Evolutionary conservation across 2,329 filamentous ascomycete species (phyloP).

Genomic region (Sarocladiaceae sp.): DNA sequence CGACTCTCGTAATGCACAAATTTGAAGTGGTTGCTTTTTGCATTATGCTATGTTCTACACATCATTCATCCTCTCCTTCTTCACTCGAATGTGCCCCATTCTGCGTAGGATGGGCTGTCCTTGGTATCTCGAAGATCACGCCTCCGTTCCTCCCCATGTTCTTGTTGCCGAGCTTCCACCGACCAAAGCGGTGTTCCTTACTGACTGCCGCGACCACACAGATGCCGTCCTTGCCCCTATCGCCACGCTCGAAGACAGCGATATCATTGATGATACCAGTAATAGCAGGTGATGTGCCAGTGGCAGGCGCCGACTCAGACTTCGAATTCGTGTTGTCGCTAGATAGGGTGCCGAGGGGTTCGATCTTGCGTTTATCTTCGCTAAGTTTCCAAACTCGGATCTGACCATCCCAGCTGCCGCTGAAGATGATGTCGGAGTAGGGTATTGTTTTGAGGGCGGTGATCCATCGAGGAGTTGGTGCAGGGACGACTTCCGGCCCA

Average conservation of each 20-base stretch:
- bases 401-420: slow-evolving; percentile 86
- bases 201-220: slow-evolving; percentile 84
- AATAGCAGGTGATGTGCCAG: slow-evolving; percentile 30
- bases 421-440: slow-evolving; percentile 85
- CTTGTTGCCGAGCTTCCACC: slow-evolving; percentile 64
- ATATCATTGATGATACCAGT: slow-evolving; percentile 86
- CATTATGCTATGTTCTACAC: slow-evolving; percentile 10
- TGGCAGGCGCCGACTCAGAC: slow-evolving; percentile 16
- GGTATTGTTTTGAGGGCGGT: slow-evolving; percentile 84
- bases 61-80: slow-evolving; percentile 19
- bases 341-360: slow-evolving; percentile 66
- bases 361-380: slow-evolving; percentile 75
- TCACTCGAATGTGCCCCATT: slow-evolving; percentile 21
- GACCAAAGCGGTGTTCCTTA: slow-evolving; percentile 79
- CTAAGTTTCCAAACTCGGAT: slow-evolving; percentile 82
- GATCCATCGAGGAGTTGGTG: slow-evolving; percentile 77
- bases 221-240: slow-evolving; percentile 69
- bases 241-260: slow-evolving; percentile 78
- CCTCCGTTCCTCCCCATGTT: slow-evolving; percentile 70
- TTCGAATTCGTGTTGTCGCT: slow-evolving; percentile 16
- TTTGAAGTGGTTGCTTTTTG: not conserved
- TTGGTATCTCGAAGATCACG: slow-evolving; percentile 80
- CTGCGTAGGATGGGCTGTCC: slow-evolving; percentile 24
- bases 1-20: not conserved
- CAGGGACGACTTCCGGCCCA: slow-evolving; percentile 53